A percentile compares a stretch with the other conserved stretches of the same genome.
Evolutionary conservation across 768 basidiomycete genomes (phyloP).

Genomic region (Psilocybe azurescens): DNA sequence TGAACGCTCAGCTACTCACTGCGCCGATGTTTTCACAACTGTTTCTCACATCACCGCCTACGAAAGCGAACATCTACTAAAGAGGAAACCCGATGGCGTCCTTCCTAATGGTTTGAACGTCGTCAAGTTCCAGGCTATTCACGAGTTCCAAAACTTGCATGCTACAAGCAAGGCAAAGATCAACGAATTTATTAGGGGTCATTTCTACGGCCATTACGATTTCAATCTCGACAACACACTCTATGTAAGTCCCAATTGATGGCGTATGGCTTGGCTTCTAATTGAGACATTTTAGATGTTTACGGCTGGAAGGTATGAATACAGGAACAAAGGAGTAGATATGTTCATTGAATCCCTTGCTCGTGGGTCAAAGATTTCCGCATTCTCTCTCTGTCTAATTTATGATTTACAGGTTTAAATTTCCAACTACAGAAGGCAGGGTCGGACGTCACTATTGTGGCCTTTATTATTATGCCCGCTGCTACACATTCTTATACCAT

Average conservation of each 20-base stretch:
- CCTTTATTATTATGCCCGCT: slow-evolving; percentile 99
- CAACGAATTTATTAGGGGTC: slow-evolving; percentile 95
- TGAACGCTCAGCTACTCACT: slow-evolving; percentile 93
- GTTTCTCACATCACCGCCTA: slow-evolving; percentile 98
- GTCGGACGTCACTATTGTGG: slow-evolving; percentile 86
- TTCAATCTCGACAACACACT: slow-evolving; percentile 94
- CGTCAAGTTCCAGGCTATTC: slow-evolving; percentile 99
- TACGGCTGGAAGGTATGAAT: slow-evolving; percentile 99
- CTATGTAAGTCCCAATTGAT: slow-evolving; percentile 57
- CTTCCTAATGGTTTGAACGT: slow-evolving; percentile 98
- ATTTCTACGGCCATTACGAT: slow-evolving; percentile 98
- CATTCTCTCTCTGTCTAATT: neutral
- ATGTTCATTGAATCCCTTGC: slow-evolving; percentile 99
- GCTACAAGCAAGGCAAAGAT: slow-evolving; percentile 95
- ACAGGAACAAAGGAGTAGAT: slow-evolving; percentile 98
- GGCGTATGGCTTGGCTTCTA: neutral
- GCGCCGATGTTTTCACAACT: slow-evolving; percentile 98
- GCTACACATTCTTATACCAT: slow-evolving; percentile 96
- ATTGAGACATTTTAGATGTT: slow-evolving; percentile 70
- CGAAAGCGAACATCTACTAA: slow-evolving; percentile 94
- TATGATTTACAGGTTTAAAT: slow-evolving; percentile 45
- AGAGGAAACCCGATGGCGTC: slow-evolving; percentile 97
- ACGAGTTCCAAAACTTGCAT: slow-evolving; percentile 98
- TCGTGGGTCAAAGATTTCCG: slow-evolving; percentile 44
- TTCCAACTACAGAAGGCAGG: slow-evolving; percentile 58